Conservation (phyloP, 345 rosid genomes). For the Conringia planisiliqua region DNA sequence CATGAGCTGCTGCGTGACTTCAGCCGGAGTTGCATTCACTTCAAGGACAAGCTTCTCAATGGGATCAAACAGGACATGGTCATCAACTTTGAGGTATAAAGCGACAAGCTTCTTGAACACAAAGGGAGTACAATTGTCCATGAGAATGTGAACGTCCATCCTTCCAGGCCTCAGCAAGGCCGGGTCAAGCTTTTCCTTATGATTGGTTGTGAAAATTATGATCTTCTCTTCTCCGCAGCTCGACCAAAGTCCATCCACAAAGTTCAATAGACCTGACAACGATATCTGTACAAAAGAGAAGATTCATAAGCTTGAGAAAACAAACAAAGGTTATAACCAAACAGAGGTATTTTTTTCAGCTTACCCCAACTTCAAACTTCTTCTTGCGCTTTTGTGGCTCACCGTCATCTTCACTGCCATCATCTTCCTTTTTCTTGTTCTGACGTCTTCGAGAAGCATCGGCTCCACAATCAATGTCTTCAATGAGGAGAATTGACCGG, state of each 20-base stretch:
- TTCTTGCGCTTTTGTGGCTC: conserved; percentile 27
- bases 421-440: conserved; percentile 12
- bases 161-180: conserved; percentile 27
- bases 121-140: conserved; percentile 33
- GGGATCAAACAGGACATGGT: conserved; percentile 23
- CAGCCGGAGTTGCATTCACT: conserved; percentile 27
- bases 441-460: conserved; percentile 32
- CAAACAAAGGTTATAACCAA: neutral
- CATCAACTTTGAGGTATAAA: conserved; percentile 20
- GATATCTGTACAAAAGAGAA: conserved; percentile 8
- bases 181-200: conserved; percentile 36
- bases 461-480: conserved; percentile 37
- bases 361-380: conserved; percentile 31
- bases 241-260: conserved; percentile 37
- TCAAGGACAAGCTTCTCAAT: conserved; percentile 28
- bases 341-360: conserved; percentile 7
- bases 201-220: conserved; percentile 34
- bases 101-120: conserved; percentile 34
- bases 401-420: neutral
- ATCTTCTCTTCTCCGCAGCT: conserved; percentile 36
- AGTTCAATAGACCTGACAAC: conserved; percentile 30
- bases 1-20: conserved; percentile 38
- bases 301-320: neutral
- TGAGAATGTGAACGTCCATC: conserved; percentile 35
- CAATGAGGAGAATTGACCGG: conserved; percentile 35